A percentile compares a stretch with the other conserved stretches of the same genome.
These are phyloP conservation scores for Sphagnum contortum DNA, from an alignment of 225 moss, liverwort and hornwort genomes.

Conservation along the genomic window DNA sequence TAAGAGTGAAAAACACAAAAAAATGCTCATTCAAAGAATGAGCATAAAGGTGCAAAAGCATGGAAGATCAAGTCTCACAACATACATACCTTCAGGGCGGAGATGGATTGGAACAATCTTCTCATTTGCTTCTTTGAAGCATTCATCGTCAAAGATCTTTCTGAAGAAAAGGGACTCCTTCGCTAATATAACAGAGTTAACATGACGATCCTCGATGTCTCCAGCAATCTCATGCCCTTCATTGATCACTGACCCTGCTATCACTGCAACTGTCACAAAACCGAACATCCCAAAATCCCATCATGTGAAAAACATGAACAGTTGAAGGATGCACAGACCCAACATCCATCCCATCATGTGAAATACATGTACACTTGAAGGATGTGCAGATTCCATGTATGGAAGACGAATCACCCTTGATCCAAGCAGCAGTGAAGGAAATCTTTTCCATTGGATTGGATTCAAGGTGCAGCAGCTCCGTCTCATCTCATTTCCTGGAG, in stretches of 20 bases:
- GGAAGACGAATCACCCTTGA: not conserved
- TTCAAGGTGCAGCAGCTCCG: not conserved
- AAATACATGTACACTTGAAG: not conserved
- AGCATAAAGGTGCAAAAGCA: no score
- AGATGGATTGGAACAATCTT: slow-evolving; percentile 11
- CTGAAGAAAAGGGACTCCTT: slow-evolving; percentile 6
- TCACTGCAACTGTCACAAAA: slow-evolving; percentile 1
- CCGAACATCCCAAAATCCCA: not conserved
- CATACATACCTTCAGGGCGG: slow-evolving; percentile 1
- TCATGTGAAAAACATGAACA: no score
- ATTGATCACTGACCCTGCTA: slow-evolving; percentile 2
- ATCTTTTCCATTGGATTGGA: not conserved
- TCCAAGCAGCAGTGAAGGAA: not conserved
- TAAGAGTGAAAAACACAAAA: no score
- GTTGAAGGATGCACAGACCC: no score
- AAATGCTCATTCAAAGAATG: no score
- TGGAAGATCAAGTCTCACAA: not conserved
- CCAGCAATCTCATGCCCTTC: not conserved
- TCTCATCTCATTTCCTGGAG: no score
- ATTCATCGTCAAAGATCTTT: slow-evolving; percentile 8
- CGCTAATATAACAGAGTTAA: slow-evolving; percentile 7
- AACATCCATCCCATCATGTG: no score
- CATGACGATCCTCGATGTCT: slow-evolving; percentile 3
- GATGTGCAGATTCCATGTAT: not conserved
- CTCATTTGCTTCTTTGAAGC: slow-evolving; percentile 10